A percentile compares a stretch with the other conserved stretches of the same genome.
These are phyloP conservation scores for Kwoniella sp. DNA, from an alignment of 768 basidiomycete species.

Conservation along the genomic window DNA sequence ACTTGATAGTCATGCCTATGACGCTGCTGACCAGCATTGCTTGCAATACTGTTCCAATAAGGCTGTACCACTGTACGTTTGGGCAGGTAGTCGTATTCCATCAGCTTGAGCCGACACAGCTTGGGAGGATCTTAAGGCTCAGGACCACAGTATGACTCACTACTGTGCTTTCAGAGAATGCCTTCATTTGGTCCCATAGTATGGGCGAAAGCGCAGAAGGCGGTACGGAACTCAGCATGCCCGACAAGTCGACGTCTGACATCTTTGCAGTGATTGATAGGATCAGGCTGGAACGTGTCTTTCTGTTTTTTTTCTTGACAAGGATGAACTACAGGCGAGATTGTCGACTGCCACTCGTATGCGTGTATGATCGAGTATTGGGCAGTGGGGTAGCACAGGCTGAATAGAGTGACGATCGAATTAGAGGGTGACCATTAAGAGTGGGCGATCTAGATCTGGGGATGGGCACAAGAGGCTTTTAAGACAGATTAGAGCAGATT, in stretches of 20 bases:
- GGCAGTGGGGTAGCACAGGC: no score
- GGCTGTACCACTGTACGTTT: slow-evolving; percentile 9
- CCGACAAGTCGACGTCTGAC: background rate
- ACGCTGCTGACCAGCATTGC: slow-evolving; percentile 15
- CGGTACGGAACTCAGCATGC: background rate
- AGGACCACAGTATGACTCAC: slow-evolving; percentile 4
- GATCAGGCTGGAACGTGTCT: no score
- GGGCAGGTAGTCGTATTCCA: background rate
- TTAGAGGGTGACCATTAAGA: no score
- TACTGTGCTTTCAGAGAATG: slow-evolving; percentile 6
- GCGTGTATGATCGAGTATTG: no score
- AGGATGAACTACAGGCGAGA: no score
- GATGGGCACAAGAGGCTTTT: no score
- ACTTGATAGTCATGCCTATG: slow-evolving; percentile 12
- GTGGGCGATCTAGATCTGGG: no score
- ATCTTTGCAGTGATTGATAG: background rate
- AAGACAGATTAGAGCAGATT: no score
- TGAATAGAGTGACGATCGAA: no score
- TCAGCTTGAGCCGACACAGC: background rate
- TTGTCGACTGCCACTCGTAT: no score
- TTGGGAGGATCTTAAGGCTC: no score
- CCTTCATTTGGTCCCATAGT: slow-evolving; percentile 7
- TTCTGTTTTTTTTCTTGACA: no score
- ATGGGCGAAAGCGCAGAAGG: slow-evolving; percentile 1
- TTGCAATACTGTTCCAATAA: slow-evolving; percentile 14